Percentiles rank a stretch among this genome's conserved stretches.
These are phyloP conservation scores for Fusarium sp. DNA, from an alignment of 2,329 filamentous ascomycete genomes.

Conservation along the genomic window DNA sequence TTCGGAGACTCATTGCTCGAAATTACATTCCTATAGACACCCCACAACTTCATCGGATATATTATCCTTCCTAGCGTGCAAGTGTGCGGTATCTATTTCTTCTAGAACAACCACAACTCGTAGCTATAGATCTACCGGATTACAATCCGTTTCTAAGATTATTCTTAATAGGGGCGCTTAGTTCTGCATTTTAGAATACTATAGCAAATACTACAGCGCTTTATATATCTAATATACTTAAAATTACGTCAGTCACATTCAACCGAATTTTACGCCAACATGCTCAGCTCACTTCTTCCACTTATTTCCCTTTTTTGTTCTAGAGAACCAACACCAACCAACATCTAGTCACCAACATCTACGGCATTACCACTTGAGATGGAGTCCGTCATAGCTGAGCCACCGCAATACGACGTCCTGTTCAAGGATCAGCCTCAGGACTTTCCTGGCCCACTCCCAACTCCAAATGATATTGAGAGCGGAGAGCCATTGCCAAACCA, in stretches of 20 bases:
- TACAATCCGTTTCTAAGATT: conserved; percentile 10
- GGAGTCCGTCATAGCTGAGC: conserved; percentile 5
- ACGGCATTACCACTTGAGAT: not conserved
- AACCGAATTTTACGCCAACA: no score
- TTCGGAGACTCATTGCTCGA: not conserved
- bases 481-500: conserved; percentile 7
- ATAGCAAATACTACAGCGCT: conserved; percentile 14
- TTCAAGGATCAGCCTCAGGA: conserved; percentile 17
- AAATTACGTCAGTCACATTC: no score
- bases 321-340: no score
- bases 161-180: not conserved
- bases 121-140: conserved; percentile 18
- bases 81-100: not conserved
- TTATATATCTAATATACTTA: conserved; percentile 20
- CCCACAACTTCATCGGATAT: not conserved
- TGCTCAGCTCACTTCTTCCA: no score
- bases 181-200: not conserved
- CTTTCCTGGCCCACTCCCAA: conserved; percentile 4
- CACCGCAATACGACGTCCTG: conserved; percentile 21
- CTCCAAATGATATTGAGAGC: conserved; percentile 29
- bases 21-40: not conserved
- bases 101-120: conserved; percentile 8
- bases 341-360: not conserved
- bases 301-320: no score
- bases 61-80: not conserved